Base-by-base conservation (phyloP, 257 asterid genomes). In the Solanum pimpinellifolium region DNA sequence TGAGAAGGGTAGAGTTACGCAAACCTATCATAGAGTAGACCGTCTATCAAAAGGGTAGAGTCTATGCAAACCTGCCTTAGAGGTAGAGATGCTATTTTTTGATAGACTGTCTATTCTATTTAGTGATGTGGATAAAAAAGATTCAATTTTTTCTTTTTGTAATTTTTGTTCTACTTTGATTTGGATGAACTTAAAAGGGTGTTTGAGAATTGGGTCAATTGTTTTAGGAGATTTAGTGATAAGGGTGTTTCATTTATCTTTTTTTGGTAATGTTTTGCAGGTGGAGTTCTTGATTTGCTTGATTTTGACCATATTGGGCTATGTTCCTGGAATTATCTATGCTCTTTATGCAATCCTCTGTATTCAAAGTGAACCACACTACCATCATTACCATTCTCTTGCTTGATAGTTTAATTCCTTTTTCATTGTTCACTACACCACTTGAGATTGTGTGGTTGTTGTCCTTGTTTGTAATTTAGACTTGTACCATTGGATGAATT, bases 261-360 rank as follows among this genome's bases (percentile, higher is more conserved):
- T 29, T 76, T 76, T 84, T 27, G 69, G n/a, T 86, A 27, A 39
- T 27, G 15, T 11, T 74, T 83, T 92, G 89, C 95, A 91, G 95
- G 92, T 94, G 47, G 96, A 94, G 72, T 92, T 94, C 91, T 85
- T 92, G 86, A 91, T 93, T 59, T 90, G 85, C 69, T 81, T 81
- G 69, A 31, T 81, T 21, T 49, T 93, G 86, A 93, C 96, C 27
- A 89, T 94, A 11, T 86, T 94, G 73, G 98, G 96, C 21, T 93
- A 94, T 35, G 70, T 94, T 62, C 96, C 95, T 47, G 96, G 96
- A 65, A 92, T 93, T 20, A 77, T 94, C 31, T 94, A 94, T 76
- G 96, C 94, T 1, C 85, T 92, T 14, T 94, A 93, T 52, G 94
- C 94, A 14, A 94, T 93, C 69, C 85, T 81, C 2, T 81, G 85